phyloP scores from a whole-genome alignment of 2,329 filamentous ascomycete genomes.

The Sporothrix mexicana region DNA sequence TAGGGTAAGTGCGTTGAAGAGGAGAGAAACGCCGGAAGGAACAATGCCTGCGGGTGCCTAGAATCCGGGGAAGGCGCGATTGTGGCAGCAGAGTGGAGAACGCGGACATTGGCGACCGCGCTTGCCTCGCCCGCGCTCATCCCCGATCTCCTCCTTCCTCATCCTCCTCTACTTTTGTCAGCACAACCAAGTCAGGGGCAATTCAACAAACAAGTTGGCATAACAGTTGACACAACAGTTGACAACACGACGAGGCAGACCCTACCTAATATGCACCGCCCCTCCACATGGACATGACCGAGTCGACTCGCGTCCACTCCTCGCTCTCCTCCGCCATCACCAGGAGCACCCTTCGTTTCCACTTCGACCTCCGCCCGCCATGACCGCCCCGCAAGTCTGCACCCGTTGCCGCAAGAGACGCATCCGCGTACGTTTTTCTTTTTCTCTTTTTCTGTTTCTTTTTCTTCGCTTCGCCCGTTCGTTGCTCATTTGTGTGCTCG shows the following conservation, averaged over 20 bases:
- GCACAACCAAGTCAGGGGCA: background rate
- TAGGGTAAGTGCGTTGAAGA: background rate
- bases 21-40: background rate
- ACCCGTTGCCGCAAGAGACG: constrained; percentile 11
- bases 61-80: background rate
- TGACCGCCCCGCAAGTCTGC: constrained; percentile 16
- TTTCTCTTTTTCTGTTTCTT: background rate
- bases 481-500: background rate
- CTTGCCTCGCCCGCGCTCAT: background rate
- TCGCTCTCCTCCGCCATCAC: constrained; percentile 12
- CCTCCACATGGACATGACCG: constrained; percentile 3
- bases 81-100: background rate
- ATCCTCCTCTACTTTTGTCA: background rate
- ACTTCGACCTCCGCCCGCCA: background rate
- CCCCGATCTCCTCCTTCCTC: background rate
- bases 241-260: background rate
- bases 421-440: background rate
- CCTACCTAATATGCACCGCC: background rate
- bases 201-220: background rate
- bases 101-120: background rate
- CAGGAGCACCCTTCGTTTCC: background rate
- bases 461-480: background rate
- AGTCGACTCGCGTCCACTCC: background rate
- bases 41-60: background rate
- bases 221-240: background rate